Evolutionary conservation across 1,139 yeast genomes (phyloP).

Genomic region (Sugiyamaella pinicola): DNA sequence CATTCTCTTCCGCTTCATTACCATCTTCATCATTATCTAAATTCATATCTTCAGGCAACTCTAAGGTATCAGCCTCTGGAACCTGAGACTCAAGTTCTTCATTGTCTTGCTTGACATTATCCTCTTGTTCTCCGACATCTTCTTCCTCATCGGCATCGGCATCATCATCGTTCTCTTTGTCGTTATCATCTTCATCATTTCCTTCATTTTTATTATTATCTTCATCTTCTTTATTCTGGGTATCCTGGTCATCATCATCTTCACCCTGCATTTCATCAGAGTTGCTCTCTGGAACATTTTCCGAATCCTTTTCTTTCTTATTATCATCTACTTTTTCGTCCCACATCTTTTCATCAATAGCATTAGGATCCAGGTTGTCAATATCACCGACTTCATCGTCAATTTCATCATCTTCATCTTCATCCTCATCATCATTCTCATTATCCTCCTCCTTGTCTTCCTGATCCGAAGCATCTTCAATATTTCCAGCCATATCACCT

Average conservation of each 20-base stretch:
- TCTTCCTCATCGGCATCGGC: slow-evolving; percentile 77
- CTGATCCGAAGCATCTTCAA: slow-evolving; percentile 68
- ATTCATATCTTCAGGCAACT: slow-evolving; percentile 41
- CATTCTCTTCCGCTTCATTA: slow-evolving; percentile 32
- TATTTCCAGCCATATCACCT: slow-evolving; percentile 95
- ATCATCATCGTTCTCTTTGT: slow-evolving; percentile 47
- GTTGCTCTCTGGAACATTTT: slow-evolving; percentile 70
- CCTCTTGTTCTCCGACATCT: slow-evolving; percentile 82
- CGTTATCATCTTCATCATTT: slow-evolving; percentile 45
- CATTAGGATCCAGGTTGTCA: slow-evolving; percentile 91
- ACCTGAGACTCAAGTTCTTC: slow-evolving; percentile 48
- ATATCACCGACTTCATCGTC: slow-evolving; percentile 91
- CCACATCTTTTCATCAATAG: slow-evolving; percentile 98
- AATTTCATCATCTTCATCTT: slow-evolving; percentile 57
- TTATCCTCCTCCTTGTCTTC: slow-evolving; percentile 62
- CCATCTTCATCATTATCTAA: slow-evolving; percentile 41
- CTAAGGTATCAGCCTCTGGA: slow-evolving; percentile 44
- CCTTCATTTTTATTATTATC: slow-evolving; percentile 41
- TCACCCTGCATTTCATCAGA: slow-evolving; percentile 83
- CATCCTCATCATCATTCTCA: slow-evolving; percentile 55
- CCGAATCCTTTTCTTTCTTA: slow-evolving; percentile 61
- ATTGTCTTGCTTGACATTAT: slow-evolving; percentile 75
- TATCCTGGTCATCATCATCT: slow-evolving; percentile 53
- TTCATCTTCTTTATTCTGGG: slow-evolving; percentile 39
- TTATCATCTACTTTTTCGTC: slow-evolving; percentile 85